These are phyloP conservation scores for Cichorium intybus DNA, from an alignment of 140 eudicot genomes.

Conservation along the genomic window DNA sequence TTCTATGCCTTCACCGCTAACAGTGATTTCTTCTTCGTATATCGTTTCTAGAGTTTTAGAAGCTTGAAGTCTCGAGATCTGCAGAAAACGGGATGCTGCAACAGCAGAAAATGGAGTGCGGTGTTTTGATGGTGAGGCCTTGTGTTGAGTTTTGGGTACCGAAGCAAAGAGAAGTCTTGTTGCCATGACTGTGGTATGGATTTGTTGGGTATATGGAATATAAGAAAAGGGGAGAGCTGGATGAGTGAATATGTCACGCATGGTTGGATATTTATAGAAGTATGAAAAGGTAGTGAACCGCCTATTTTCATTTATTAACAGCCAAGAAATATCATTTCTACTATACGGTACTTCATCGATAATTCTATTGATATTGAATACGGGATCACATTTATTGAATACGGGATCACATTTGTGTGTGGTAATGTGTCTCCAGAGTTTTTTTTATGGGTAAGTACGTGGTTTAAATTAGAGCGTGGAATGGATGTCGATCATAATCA, in stretches of 20 bases:
- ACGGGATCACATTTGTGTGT: too few relatives aligned
- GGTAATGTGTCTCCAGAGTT: too few relatives aligned
- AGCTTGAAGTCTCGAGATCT: slow-evolving; percentile 14
- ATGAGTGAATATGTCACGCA: slow-evolving; percentile 10
- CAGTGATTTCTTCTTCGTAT: slow-evolving; percentile 21
- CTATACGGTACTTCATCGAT: neutral
- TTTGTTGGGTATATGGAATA: neutral
- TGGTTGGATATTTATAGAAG: slow-evolving; percentile 12
- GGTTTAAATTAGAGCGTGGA: too few relatives aligned
- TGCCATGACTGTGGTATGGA: slow-evolving; percentile 23
- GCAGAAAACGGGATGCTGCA: slow-evolving; percentile 14
- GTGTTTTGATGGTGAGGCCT: slow-evolving; percentile 10
- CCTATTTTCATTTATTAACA: neutral
- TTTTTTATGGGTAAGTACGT: too few relatives aligned
- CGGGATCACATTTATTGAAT: too few relatives aligned
- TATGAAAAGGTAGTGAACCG: neutral
- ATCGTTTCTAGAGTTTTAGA: slow-evolving; percentile 27
- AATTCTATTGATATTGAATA: too few relatives aligned
- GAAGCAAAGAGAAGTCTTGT: slow-evolving; percentile 33
- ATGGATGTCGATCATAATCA: too few relatives aligned
- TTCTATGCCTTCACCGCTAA: slow-evolving; percentile 1
- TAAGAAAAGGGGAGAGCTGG: neutral
- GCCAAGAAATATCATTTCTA: slow-evolving; percentile 5
- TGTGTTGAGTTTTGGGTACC: slow-evolving; percentile 17
- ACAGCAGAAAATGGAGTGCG: slow-evolving; percentile 36